phyloP scores from a whole-genome alignment of 2,329 filamentous ascomycete genomes.

The Dactylellina cionopaga region DNA sequence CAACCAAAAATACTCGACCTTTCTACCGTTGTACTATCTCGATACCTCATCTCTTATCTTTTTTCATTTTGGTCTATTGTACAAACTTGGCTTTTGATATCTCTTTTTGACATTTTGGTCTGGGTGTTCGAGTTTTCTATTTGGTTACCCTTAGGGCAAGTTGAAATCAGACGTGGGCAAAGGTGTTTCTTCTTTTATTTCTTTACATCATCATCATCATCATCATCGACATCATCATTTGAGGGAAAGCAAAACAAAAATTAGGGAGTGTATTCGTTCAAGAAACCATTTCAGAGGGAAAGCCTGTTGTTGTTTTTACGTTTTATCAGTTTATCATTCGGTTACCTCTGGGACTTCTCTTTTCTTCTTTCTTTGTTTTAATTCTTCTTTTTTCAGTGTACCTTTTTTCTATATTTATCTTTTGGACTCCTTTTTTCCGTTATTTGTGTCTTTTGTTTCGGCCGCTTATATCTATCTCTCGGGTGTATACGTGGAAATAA shows the following conservation, averaged over 20 bases:
- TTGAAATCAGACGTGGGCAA: constrained; percentile 39
- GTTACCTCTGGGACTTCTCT: constrained; percentile 53
- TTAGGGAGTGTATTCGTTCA: constrained; percentile 40
- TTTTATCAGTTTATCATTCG: constrained; percentile 51
- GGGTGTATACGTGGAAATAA: constrained; percentile 59
- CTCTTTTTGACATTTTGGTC: constrained; percentile 21
- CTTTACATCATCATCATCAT: constrained; percentile 22
- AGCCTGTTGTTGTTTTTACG: constrained; percentile 19
- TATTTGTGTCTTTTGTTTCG: constrained; percentile 41
- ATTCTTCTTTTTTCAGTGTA: constrained; percentile 26
- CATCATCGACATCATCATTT: not conserved
- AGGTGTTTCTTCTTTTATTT: constrained; percentile 19
- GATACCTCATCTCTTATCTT: constrained; percentile 21
- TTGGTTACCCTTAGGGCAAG: constrained; percentile 19
- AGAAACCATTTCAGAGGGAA: constrained; percentile 3
- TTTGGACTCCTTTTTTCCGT: constrained; percentile 39
- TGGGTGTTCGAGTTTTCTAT: constrained; percentile 46
- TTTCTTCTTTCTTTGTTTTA: constrained; percentile 39
- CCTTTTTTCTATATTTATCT: constrained; percentile 38
- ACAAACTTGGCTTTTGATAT: too few species aligned
- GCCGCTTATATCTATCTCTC: too few species aligned
- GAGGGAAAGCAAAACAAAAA: not conserved
- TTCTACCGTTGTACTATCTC: constrained; percentile 45
- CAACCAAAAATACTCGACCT: constrained; percentile 26
- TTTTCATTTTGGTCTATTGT: constrained; percentile 40